Percentiles rank a stretch among this genome's conserved stretches.
These are phyloP conservation scores for Aspergillus fumigatus DNA, from an alignment of 2,329 filamentous ascomycete species.

Conservation along the genomic window DNA sequence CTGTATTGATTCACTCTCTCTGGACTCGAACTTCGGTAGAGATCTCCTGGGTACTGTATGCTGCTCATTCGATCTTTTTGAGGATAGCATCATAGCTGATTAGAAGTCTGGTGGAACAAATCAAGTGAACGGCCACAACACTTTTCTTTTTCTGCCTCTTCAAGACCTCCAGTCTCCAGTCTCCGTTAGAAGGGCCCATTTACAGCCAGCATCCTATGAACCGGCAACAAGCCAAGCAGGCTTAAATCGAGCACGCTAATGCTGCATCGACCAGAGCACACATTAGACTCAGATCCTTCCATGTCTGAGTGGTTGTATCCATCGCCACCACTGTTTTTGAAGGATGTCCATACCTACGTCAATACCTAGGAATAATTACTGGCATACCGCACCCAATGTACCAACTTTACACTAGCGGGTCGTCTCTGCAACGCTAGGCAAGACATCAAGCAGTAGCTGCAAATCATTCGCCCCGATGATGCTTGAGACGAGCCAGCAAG, in stretches of 20 bases:
- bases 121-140: neutral
- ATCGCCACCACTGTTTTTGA: neutral
- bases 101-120: neutral
- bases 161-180: neutral
- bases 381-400: neutral
- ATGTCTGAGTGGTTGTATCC: neutral
- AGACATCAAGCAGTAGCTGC: constrained; percentile 5
- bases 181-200: neutral
- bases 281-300: neutral
- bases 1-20: neutral
- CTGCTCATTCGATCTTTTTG: neutral
- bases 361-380: neutral
- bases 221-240: constrained; percentile 2
- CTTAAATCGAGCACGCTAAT: constrained; percentile 5
- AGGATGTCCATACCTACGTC: neutral
- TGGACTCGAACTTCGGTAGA: neutral
- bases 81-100: neutral
- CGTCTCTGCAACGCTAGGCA: neutral
- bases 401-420: neutral
- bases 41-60: neutral
- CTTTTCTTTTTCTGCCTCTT: neutral
- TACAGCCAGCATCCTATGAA: neutral
- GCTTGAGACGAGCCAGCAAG: neutral
- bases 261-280: neutral
- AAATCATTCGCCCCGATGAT: constrained; percentile 6